Evolutionary conservation across 2,329 filamentous ascomycete species (phyloP).

Genomic region (Cercospora beticola): DNA sequence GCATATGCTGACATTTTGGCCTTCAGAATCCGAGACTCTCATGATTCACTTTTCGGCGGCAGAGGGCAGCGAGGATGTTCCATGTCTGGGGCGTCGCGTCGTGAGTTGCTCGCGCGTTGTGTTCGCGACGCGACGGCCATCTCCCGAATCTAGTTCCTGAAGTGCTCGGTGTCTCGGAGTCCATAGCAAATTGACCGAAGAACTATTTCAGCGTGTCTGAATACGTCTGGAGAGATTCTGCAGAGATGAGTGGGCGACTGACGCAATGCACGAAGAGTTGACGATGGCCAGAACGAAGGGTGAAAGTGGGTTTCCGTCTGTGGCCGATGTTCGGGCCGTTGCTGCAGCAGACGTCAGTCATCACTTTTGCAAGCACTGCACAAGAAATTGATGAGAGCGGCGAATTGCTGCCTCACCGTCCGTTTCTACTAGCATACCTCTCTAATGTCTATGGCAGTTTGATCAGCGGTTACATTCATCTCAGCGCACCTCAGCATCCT

Average conservation of each 20-base stretch:
- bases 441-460: neutral
- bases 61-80: neutral
- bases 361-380: neutral
- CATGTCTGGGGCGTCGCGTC: neutral
- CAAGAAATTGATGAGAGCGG: neutral
- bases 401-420: neutral
- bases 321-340: conserved; percentile 4
- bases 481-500: neutral
- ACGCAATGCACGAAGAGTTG: neutral
- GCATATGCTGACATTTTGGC: neutral
- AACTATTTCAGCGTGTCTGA: neutral
- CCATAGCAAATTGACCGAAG: neutral
- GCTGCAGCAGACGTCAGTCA: conserved; percentile 5
- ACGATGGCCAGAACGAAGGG: neutral
- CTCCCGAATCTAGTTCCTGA: neutral
- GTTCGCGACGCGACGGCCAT: neutral
- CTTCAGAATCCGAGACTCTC: neutral
- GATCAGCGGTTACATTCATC: neutral
- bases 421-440: neutral
- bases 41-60: neutral
- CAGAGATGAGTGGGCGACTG: neutral
- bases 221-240: neutral
- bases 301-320: neutral
- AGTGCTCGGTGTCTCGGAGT: neutral
- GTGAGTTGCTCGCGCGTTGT: neutral